A percentile compares a stretch with the other conserved stretches of the same genome.
These are phyloP conservation scores for Ceratobasidium sp. DNA, from an alignment of 1,284 basidiomycete genomes.

Conservation along the genomic window DNA sequence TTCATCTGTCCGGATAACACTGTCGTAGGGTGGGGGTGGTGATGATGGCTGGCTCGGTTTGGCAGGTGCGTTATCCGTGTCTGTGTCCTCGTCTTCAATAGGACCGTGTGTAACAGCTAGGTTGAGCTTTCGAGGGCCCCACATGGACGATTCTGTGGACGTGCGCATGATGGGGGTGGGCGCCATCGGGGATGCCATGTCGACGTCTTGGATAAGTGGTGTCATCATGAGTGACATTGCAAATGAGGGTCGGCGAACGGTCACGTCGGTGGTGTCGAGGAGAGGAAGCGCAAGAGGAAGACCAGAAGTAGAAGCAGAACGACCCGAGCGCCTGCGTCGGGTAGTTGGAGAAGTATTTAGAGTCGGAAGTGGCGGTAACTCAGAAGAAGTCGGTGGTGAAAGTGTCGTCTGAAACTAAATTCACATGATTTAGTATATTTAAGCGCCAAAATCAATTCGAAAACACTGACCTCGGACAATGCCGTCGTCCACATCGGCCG, in stretches of 20 bases:
- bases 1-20: slow-evolving; percentile 19
- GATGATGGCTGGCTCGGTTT: background rate
- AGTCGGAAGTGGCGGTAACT: background rate
- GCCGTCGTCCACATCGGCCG: slow-evolving; percentile 7
- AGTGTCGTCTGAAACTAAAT: background rate
- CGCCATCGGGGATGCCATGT: slow-evolving; percentile 33
- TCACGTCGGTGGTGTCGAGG: slow-evolving; percentile 29
- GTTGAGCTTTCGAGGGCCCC: slow-evolving; percentile 21
- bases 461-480: slow-evolving; percentile 13
- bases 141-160: slow-evolving; percentile 39
- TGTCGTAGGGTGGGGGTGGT: slow-evolving; percentile 27
- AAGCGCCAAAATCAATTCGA: background rate
- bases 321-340: slow-evolving; percentile 31
- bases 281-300: slow-evolving; percentile 13
- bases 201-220: slow-evolving; percentile 24
- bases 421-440: background rate
- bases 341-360: background rate
- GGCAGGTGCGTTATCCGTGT: background rate
- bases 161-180: slow-evolving; percentile 36
- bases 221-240: slow-evolving; percentile 29
- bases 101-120: slow-evolving; percentile 24
- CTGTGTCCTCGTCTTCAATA: slow-evolving; percentile 11
- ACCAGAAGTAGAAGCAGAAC: slow-evolving; percentile 28
- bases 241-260: slow-evolving; percentile 22
- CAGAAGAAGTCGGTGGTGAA: background rate